Percentiles rank a stretch among this genome's conserved stretches.
phyloP scores from a whole-genome alignment of 208 protist genomes.

The Naegleria lovaniensis region DNA sequence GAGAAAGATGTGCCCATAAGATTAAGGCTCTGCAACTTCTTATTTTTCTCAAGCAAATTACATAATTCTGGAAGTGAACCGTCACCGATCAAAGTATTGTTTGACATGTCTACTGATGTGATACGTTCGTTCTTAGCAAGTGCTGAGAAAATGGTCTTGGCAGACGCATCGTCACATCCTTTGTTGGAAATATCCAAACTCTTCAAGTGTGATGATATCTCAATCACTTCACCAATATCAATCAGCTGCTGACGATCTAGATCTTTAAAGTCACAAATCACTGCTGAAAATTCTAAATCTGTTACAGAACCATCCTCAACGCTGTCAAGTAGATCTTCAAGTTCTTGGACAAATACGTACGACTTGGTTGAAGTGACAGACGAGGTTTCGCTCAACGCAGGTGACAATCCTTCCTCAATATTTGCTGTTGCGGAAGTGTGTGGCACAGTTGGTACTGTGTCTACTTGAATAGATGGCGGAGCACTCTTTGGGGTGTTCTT shows the following conservation, averaged over 20 bases:
- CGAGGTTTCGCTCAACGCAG: neutral
- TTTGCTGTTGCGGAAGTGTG: no score
- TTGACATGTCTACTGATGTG: neutral
- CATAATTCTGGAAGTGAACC: neutral
- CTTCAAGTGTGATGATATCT: neutral
- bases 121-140: neutral
- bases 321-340: neutral
- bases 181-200: neutral
- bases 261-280: neutral
- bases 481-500: neutral
- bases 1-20: neutral
- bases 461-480: no score
- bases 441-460: no score
- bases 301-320: neutral
- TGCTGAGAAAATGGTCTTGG: neutral
- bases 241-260: neutral
- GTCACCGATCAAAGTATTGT: neutral
- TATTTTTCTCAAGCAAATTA: neutral
- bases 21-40: neutral
- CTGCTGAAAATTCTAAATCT: neutral
- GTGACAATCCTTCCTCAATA: neutral
- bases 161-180: neutral
- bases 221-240: neutral
- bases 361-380: neutral
- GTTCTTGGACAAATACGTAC: neutral